Base-by-base conservation (phyloP, 1,139 yeast species). In the Protomyces pachydermus region DNA sequence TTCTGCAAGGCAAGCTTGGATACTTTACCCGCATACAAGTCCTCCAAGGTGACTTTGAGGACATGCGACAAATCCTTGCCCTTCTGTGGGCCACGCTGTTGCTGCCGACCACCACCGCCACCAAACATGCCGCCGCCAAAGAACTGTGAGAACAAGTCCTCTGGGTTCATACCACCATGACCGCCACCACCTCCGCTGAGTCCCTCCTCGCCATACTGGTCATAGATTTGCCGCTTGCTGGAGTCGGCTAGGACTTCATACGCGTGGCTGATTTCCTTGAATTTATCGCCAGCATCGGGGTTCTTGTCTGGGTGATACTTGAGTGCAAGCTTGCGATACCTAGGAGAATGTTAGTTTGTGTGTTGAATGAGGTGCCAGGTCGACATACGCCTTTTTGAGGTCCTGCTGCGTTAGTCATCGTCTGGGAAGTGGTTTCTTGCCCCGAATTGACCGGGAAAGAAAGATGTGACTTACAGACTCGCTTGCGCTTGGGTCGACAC, bases 241-340 rank as follows among this genome's bases (percentile, higher is more conserved):
- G 87, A 80, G 74, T 91, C 98, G 9, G 90, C 83, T 68, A 93
- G 81, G 38, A 90, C 80, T 77, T 93, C 98, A 75, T 93, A 66
- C 54, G 72, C 72, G 48, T 68, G 72, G 18, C 71, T 69, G 23
- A 70, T 67, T 50, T 70, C 72, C 79, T 91, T 91, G 78, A 91
- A 91, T 78, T 90, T 91, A 75, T 93, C 98, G 65, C 97, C 96
- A 46, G 97, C 98, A 71, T 83, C 86, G 74, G 88, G 96, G 74
- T 87, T 86, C 82, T 93, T 93, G 79, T 93, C 98, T 67, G 98
- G 98, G 76, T 93, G 98, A 78, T 84, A 67, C 74, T 88, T 91
- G 73, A 93, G 82, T 25, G 98, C 98, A 12, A 65, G 62, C 25
- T 68, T 69, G 61, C 72, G 86, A 80, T 93, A 93, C 23, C 48